A percentile compares a stretch with the other conserved stretches of the same genome.
These are phyloP conservation scores for Cyberlindnera japonica DNA, from an alignment of 805 yeast species.

Conservation along the genomic window DNA sequence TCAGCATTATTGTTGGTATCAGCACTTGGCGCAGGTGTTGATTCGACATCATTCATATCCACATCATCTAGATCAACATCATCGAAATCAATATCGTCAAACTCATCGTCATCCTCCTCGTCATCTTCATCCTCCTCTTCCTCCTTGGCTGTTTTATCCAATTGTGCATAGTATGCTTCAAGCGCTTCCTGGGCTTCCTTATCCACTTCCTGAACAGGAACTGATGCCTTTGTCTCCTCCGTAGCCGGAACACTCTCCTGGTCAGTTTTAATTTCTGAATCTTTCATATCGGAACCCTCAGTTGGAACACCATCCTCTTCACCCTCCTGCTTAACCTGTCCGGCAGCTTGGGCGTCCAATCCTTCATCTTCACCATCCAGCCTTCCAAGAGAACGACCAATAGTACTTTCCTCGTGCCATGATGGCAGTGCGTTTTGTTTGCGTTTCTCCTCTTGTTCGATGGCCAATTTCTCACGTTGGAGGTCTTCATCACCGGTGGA, in stretches of 20 bases:
- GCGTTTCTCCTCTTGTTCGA: slow-evolving; percentile 66
- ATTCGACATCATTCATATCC: slow-evolving; percentile 17
- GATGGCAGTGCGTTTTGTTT: slow-evolving; percentile 94
- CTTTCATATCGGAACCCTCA: slow-evolving; percentile 2
- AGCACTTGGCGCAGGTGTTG: not conserved
- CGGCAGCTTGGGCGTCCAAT: slow-evolving; percentile 32
- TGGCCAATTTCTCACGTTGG: slow-evolving; percentile 59
- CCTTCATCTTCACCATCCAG: slow-evolving; percentile 54
- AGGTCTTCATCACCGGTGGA: slow-evolving; percentile 78
- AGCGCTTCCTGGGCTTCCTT: not conserved
- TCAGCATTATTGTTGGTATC: not conserved
- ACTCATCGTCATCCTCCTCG: slow-evolving; percentile 44
- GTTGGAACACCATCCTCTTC: slow-evolving; percentile 12
- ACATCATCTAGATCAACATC: slow-evolving; percentile 48
- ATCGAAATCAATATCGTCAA: slow-evolving; percentile 61
- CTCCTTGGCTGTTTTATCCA: slow-evolving; percentile 26
- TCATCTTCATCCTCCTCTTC: slow-evolving; percentile 26
- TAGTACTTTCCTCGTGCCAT: slow-evolving; percentile 92
- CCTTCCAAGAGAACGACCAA: slow-evolving; percentile 65
- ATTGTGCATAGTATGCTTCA: too few relatives aligned
- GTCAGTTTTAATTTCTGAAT: slow-evolving; percentile 12
- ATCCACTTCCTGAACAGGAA: slow-evolving; percentile 10
- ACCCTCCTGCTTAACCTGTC: slow-evolving; percentile 23
- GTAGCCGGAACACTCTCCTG: not conserved
- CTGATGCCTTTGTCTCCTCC: not conserved